Percentiles rank a stretch among this genome's conserved stretches.
Evolutionary conservation across 495 filamentous ascomycete species (phyloP).

Genomic region (Cenococcum geophilum): DNA sequence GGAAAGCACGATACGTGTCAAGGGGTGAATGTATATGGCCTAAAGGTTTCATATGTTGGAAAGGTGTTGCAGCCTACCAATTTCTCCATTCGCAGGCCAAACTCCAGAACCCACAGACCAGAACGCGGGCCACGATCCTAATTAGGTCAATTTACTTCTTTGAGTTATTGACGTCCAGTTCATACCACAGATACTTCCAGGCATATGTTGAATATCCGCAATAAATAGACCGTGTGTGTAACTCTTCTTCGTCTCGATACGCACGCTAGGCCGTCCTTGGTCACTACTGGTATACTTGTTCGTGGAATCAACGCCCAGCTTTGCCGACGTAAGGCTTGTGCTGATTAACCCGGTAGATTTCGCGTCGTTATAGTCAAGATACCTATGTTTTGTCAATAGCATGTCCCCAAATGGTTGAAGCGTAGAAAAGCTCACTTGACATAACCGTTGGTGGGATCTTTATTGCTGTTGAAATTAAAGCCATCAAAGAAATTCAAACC

Average conservation of each 20-base stretch:
- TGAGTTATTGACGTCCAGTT: constrained; percentile 4
- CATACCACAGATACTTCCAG: constrained; percentile 33
- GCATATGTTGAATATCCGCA: constrained; percentile 38
- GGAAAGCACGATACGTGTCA: background rate
- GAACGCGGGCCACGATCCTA: constrained; percentile 31
- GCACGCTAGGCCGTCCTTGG: constrained; percentile 33
- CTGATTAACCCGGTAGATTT: constrained; percentile 26
- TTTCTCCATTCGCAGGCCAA: constrained; percentile 77
- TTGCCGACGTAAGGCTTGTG: constrained; percentile 17
- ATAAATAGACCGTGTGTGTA: constrained; percentile 39
- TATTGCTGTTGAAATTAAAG: constrained; percentile 34
- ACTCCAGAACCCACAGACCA: constrained; percentile 63
- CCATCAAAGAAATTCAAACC: constrained; percentile 33
- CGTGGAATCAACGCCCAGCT: constrained; percentile 34
- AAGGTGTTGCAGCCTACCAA: constrained; percentile 33
- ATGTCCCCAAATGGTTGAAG: background rate
- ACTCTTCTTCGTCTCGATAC: constrained; percentile 30
- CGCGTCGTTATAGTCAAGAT: constrained; percentile 26
- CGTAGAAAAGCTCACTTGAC: constrained; percentile 28
- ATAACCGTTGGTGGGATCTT: constrained; percentile 36
- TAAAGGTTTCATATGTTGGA: background rate
- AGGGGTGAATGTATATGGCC: too few species aligned
- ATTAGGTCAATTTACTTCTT: background rate
- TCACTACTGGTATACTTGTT: constrained; percentile 23
- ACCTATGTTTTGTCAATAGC: constrained; percentile 14